Evolutionary conservation across 495 filamentous ascomycete genomes (phyloP), one percentile per base, ranked within the genome.

Genomic region (Corynascus novoguineensis): DNA sequence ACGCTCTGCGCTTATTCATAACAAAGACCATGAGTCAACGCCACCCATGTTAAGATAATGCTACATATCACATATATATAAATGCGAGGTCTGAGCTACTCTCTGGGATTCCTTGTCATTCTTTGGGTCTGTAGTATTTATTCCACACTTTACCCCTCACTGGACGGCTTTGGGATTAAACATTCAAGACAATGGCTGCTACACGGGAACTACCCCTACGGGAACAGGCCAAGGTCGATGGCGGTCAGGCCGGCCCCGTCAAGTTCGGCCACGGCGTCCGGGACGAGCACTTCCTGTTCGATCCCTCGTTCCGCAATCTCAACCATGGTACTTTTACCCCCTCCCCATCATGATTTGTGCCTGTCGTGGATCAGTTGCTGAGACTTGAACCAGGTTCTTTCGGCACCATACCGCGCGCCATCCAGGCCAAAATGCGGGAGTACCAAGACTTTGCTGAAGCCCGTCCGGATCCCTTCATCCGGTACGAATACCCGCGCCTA

Each of bases 391-490:
- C 28, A 75, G 89, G 89, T 53, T 90, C 91, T 22, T 96, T 87
- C 69, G 91, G 91, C 17, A 81, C 88, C 11, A 83, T 84, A 63
- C 90, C 92, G 12, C 68, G 62, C 11, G 55, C 71, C 34, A 75
- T 96, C 61, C 79, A 78, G 34, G 64, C 78, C 5, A 74, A 74
- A n/a, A 77, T 84, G 19, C 78, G 76, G 32, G 49, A 69, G 31
- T 85, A 80, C 62, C 82, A 91, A 69, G 72, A 78, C 53, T 60
- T 69, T 1, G 71, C 76, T 52, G 92, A 97, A 73, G 59, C 75
- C 1, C 71, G 66, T 9, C 87, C 90, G 0, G 89, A 95, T 72
- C 64, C 69, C 21, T 97, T 90, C 73, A 81, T 90, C 60, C 82
- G 86, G 19, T 83, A 81, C 58, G 73, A 78, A 0, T 81, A 82